phyloP scores from a whole-genome alignment of 139 green algal genomes.

The Nannochloris sp. region DNA sequence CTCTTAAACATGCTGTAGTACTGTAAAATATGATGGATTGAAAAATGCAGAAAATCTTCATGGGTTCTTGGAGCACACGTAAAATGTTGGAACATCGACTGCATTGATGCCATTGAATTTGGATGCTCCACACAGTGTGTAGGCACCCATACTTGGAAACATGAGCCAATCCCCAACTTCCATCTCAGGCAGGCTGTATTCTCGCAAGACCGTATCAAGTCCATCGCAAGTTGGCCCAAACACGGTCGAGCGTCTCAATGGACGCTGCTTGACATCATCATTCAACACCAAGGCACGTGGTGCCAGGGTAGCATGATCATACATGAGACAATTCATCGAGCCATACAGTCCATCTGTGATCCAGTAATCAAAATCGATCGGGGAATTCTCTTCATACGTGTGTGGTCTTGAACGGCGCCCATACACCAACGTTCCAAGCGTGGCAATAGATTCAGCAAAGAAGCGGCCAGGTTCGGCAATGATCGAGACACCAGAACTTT shows the following conservation, averaged over 20 bases:
- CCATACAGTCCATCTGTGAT: conserved; percentile 94
- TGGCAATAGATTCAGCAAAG: conserved; percentile 86
- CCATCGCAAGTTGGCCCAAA: conserved; percentile 86
- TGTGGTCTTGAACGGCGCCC: conserved; percentile 52
- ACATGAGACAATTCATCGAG: conserved; percentile 91
- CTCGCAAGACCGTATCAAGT: conserved; percentile 69
- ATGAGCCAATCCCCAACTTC: conserved; percentile 86
- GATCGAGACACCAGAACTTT: conserved; percentile 50
- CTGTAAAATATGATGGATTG: too few species aligned
- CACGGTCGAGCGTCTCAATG: conserved; percentile 49
- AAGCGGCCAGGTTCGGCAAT: conserved; percentile 95
- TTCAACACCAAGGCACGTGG: conserved; percentile 4
- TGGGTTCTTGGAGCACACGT: conserved; percentile 26
- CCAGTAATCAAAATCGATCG: conserved; percentile 65
- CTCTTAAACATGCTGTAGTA: too few species aligned
- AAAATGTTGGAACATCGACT: conserved; percentile 28
- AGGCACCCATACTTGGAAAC: conserved; percentile 86
- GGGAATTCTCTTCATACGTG: not conserved
- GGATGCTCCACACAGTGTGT: conserved; percentile 77
- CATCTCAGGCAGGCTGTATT: conserved; percentile 53
- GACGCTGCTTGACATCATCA: conserved; percentile 28
- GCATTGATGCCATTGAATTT: conserved; percentile 70
- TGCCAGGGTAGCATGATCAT: conserved; percentile 51
- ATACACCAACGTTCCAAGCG: conserved; percentile 73
- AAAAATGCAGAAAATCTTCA: not conserved